phyloP scores from a whole-genome alignment of 768 basidiomycete species.

The Clitopilus passeckerianus region DNA sequence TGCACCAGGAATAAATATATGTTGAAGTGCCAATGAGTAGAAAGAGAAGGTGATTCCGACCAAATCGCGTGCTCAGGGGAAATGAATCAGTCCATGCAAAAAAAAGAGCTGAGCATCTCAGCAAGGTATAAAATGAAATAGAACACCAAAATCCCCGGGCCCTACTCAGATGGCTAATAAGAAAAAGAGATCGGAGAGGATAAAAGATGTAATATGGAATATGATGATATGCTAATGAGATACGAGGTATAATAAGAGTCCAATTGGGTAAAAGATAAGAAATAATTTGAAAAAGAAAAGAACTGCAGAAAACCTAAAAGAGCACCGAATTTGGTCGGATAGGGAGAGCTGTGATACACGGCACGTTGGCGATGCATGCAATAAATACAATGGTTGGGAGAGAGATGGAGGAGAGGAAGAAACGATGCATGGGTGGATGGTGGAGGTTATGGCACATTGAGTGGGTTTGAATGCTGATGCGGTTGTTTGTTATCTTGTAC shows the following conservation, averaged over 20 bases:
- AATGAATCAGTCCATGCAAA: neutral
- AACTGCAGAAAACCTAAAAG: conserved; percentile 2
- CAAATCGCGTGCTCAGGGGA: neutral
- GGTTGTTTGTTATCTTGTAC: neutral
- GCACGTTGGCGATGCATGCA: conserved; percentile 9
- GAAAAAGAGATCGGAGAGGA: neutral
- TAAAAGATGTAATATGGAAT: neutral
- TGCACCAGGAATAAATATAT: neutral
- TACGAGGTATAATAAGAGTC: neutral
- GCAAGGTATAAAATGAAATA: neutral
- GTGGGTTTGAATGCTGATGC: conserved; percentile 1
- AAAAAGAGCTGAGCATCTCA: neutral
- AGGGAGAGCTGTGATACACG: conserved; percentile 11
- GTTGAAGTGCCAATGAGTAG: neutral
- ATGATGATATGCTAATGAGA: neutral
- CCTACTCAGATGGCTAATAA: neutral
- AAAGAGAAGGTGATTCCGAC: neutral
- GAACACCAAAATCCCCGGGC: neutral
- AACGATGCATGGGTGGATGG: conserved; percentile 3
- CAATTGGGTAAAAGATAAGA: neutral
- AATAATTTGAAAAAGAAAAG: neutral
- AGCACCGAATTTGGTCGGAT: conserved; percentile 14
- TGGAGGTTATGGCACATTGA: conserved; percentile 2
- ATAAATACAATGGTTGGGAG: conserved; percentile 17
- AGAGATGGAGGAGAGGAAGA: conserved; percentile 8